phyloP scores from a whole-genome alignment of 1,139 yeast genomes.

The Diutina siamensis region DNA sequence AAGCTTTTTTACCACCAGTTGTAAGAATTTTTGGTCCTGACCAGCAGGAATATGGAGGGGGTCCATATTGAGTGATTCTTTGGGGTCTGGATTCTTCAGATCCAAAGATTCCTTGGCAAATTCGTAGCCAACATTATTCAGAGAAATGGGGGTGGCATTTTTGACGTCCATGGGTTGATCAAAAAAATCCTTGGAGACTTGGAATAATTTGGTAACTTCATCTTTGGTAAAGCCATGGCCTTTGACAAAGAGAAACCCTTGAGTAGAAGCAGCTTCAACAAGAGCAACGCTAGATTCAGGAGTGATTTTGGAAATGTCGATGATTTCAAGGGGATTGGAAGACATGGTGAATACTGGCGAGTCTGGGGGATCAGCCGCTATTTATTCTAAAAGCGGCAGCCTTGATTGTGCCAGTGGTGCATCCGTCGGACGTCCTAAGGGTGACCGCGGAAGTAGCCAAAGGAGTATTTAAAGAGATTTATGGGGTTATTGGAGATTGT shows the following conservation, averaged over 20 bases:
- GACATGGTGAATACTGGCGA: not conserved
- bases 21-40: conserved; percentile 26
- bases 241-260: conserved; percentile 63
- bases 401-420: not conserved
- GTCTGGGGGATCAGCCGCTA: too few relatives aligned
- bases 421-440: not conserved
- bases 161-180: conserved; percentile 40
- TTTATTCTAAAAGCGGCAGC: too few relatives aligned
- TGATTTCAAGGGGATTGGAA: conserved; percentile 33
- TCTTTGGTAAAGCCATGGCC: conserved; percentile 54
- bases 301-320: conserved; percentile 43
- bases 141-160: conserved; percentile 31
- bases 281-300: conserved; percentile 37
- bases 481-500: too few relatives aligned
- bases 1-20: conserved; percentile 26
- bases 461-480: too few relatives aligned
- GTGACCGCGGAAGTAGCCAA: too few relatives aligned
- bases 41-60: conserved; percentile 29
- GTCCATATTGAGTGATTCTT: conserved; percentile 41
- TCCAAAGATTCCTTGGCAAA: conserved; percentile 50
- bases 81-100: conserved; percentile 50
- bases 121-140: conserved; percentile 49
- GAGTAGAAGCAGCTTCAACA: conserved; percentile 51
- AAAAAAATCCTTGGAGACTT: conserved; percentile 45
- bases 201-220: conserved; percentile 47